Evolutionary conservation across 345 rosid genomes (phyloP), one percentile per base, ranked within the genome.

Genomic region (Sisymbrium irio): DNA sequence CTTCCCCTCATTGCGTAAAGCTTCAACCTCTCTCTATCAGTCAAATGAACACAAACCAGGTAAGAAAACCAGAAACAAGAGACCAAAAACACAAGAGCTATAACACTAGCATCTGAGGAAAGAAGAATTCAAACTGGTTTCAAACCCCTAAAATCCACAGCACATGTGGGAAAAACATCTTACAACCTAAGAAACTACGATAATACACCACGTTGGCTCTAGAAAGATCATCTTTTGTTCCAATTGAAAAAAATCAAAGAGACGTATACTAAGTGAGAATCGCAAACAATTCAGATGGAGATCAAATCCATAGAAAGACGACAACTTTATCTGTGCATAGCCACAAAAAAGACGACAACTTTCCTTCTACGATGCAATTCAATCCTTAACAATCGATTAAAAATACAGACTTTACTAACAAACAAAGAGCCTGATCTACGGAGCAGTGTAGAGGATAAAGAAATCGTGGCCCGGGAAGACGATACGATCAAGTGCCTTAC

Each of bases 1-100:
- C 97, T 85, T 66, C 96, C 91, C 68, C 96, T 89, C 99, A 95
- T 95, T 80, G 47, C 35, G 3, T 7, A 33, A 61, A 51, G 39
- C 64, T 67, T 20, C 69, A 68, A 49, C 25, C 33, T 61, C 55
- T 61, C 55, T 67, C 10, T 15, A 40, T 51, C 55, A 22, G 25
- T 18, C 36, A 66, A 66, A 54, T 22, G 22, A 44, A 51, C 68
- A 51, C 39, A 59, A 58, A 14, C 19, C 2, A 9, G 17, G 11
- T 28, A 5, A 57, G 61, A 37, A 65, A 9, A 57, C 6, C 9
- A 50, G 32, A 39, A 50, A 50, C n/a, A 27, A 19, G 41, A 37
- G 15, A 50, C 3, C 62, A 61, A 37, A 70, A 4, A 15, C 47
- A 18, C 61, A 47, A 49, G 22, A 22, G 12, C 14, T 18, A 18